These are phyloP conservation scores for Saksenaea vasiformis DNA, from an alignment of 371 early-diverging fungal species.

Conservation along the genomic window DNA sequence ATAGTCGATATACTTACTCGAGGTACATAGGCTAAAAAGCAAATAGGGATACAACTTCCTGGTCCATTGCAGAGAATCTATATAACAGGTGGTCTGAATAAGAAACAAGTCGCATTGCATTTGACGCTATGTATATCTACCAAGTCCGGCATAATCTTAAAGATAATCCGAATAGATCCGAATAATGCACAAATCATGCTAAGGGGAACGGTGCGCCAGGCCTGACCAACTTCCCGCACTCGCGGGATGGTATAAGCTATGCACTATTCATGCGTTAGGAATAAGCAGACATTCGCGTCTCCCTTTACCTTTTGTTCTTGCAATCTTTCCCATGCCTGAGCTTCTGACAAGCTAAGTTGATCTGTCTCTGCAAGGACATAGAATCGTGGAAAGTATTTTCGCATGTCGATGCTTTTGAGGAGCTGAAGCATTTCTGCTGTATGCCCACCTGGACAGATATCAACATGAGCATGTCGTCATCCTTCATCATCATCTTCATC, in stretches of 20 bases:
- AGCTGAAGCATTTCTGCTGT: constrained; percentile 82
- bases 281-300: background rate
- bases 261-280: constrained; percentile 24
- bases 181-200: constrained; percentile 50
- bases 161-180: constrained; percentile 39
- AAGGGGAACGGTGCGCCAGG: constrained; percentile 62
- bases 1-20: constrained; percentile 41
- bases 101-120: background rate
- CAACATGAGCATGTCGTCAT: background rate
- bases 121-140: constrained; percentile 39
- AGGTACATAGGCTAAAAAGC: constrained; percentile 60
- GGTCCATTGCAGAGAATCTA: constrained; percentile 92
- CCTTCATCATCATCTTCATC: constrained; percentile 2
- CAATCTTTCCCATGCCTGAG: constrained; percentile 45
- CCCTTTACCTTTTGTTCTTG: background rate
- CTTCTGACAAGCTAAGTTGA: constrained; percentile 57
- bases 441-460: constrained; percentile 61
- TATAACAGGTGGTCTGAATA: background rate
- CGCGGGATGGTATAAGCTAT: constrained; percentile 60
- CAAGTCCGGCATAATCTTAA: constrained; percentile 52
- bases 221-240: constrained; percentile 72
- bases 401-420: constrained; percentile 46
- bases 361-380: constrained; percentile 70
- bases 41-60: constrained; percentile 89
- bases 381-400: constrained; percentile 55